Conservation (phyloP, 2,329 filamentous ascomycete genomes). For the Neofusicoccum cordaticola region DNA sequence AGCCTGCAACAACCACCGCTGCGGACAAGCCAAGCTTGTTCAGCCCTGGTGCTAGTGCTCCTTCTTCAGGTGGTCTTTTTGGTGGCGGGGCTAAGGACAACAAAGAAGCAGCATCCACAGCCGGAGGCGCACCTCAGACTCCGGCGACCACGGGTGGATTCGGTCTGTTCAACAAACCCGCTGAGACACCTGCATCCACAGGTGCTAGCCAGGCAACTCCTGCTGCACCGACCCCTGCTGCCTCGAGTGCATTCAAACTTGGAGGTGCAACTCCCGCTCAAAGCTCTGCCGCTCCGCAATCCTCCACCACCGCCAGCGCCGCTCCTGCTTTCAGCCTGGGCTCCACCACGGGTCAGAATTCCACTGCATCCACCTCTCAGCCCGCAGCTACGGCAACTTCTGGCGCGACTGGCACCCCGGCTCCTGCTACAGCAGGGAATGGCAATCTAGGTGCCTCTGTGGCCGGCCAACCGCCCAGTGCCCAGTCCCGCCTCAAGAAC, state of each 20-base stretch:
- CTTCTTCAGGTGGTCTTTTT: constrained; percentile 15
- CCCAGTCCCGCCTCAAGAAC: constrained; percentile 86
- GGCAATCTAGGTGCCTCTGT: constrained; percentile 67
- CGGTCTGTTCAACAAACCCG: constrained; percentile 7
- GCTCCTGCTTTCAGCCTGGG: constrained; percentile 16
- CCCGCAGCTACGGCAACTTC: constrained; percentile 14
- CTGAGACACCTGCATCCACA: constrained; percentile 6
- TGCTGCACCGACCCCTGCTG: neutral
- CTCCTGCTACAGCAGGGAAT: constrained; percentile 20
- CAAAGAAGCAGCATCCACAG: constrained; percentile 21
- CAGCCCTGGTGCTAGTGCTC: constrained; percentile 6
- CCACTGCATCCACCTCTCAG: neutral
- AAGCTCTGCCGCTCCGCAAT: constrained; percentile 3
- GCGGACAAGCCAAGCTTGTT: constrained; percentile 8
- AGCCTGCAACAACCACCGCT: neutral
- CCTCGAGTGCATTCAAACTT: neutral
- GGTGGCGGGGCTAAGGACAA: constrained; percentile 18
- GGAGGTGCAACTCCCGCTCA: neutral
- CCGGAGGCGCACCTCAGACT: constrained; percentile 23
- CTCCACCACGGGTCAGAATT: constrained; percentile 1
- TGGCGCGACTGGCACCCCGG: constrained; percentile 23
- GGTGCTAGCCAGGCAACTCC: neutral
- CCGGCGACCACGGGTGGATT: constrained; percentile 6
- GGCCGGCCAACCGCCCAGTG: constrained; percentile 72
- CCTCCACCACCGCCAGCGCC: constrained; percentile 2